phyloP scores from a whole-genome alignment of 495 filamentous ascomycete genomes.

The Aspergillus ellipticus region DNA sequence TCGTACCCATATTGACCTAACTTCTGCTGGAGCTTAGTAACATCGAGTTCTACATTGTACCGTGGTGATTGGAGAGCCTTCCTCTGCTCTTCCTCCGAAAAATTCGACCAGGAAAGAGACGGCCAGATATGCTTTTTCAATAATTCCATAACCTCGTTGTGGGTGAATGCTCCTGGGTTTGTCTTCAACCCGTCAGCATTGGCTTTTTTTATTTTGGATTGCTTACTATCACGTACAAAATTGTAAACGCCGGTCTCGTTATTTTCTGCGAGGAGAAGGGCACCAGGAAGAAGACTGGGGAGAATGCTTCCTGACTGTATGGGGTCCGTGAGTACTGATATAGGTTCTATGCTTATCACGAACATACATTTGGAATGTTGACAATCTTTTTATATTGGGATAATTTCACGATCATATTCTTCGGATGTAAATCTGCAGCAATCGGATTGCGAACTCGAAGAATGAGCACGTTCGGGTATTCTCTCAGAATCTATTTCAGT shows the following conservation, averaged over 20 bases:
- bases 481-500: background rate
- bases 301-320: constrained; percentile 7
- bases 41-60: background rate
- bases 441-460: constrained; percentile 3
- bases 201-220: background rate
- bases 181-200: background rate
- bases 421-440: constrained; percentile 3
- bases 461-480: constrained; percentile 6
- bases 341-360: too few species aligned
- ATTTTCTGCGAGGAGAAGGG: background rate
- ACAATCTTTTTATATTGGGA: background rate
- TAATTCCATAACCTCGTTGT: constrained; percentile 5
- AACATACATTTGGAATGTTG: background rate
- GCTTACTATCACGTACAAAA: background rate
- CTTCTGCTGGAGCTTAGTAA: background rate
- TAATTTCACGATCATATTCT: background rate
- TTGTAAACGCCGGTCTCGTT: constrained; percentile 4
- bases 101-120: background rate
- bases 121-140: constrained; percentile 4
- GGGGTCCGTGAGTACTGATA: too few species aligned
- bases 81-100: background rate
- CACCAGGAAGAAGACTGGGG: constrained; percentile 2
- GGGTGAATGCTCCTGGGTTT: constrained; percentile 1
- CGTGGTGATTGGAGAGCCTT: constrained; percentile 1
- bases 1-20: background rate